phyloP scores from a whole-genome alignment of 331 rosid species.

The Acacia pycnantha region DNA sequence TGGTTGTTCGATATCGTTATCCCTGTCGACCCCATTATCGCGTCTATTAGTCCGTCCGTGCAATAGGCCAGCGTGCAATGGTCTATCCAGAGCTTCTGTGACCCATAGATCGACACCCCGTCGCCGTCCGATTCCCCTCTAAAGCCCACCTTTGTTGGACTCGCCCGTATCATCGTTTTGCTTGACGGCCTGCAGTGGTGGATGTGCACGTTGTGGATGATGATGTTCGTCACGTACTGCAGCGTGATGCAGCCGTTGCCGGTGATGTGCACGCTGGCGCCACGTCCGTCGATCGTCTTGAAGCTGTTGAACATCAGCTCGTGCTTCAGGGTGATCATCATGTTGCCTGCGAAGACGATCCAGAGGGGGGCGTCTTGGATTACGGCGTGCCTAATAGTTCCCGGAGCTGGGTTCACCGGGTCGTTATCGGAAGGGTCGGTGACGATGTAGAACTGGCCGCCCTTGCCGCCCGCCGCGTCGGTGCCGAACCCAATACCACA shows the following conservation, averaged over 20 bases:
- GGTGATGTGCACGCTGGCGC: conserved; percentile 46
- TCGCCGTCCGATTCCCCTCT: conserved; percentile 84
- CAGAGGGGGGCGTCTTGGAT: conserved; percentile 68
- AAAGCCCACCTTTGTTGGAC: conserved; percentile 65
- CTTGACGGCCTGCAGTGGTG: conserved; percentile 72
- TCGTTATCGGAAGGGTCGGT: conserved; percentile 62
- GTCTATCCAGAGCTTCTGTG: conserved; percentile 79
- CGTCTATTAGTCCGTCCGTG: conserved; percentile 80
- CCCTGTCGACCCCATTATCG: conserved; percentile 82
- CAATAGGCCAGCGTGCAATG: conserved; percentile 79
- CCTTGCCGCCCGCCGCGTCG: conserved; percentile 62
- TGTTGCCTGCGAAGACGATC: conserved; percentile 60
- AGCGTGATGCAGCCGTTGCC: conserved; percentile 67
- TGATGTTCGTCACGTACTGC: conserved; percentile 59
- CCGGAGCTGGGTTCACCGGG: conserved; percentile 52
- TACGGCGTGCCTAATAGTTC: conserved; percentile 76
- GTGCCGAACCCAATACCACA: conserved; percentile 66
- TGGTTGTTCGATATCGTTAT: conserved; percentile 78
- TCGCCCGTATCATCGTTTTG: conserved; percentile 53
- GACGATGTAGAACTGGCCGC: conserved; percentile 60
- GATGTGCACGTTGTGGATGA: conserved; percentile 63
- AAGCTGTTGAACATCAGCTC: conserved; percentile 64
- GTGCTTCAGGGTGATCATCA: conserved; percentile 54
- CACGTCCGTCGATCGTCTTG: conserved; percentile 76
- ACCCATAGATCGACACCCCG: conserved; percentile 72